phyloP scores from a whole-genome alignment of 176 grass and related monocot genomes.

The Aegilops speltoides region DNA sequence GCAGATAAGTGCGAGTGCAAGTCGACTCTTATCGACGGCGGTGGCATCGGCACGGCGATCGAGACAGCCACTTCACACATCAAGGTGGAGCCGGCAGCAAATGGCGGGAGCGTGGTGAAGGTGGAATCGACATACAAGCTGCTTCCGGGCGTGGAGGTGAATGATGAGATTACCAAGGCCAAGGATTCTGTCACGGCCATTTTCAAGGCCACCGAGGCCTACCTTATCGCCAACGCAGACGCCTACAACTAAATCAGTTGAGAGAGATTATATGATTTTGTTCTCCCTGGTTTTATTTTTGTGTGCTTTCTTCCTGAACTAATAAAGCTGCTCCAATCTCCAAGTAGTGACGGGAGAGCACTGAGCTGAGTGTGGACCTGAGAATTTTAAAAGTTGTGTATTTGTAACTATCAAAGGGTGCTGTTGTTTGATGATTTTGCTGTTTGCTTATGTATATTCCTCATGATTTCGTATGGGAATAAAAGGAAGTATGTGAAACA shows the following conservation, averaged over 20 bases:
- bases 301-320: background rate
- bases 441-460: background rate
- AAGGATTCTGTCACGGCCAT: conserved; percentile 34
- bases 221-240: conserved; percentile 53
- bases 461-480: background rate
- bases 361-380: background rate
- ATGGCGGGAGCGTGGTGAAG: conserved; percentile 53
- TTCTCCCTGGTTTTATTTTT: background rate
- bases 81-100: conserved; percentile 48
- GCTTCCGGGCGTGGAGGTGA: conserved; percentile 37
- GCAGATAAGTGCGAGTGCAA: conserved; percentile 54
- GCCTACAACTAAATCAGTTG: too few species aligned
- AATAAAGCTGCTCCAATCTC: conserved; percentile 16
- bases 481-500: background rate
- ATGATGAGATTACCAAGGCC: conserved; percentile 35
- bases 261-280: too few species aligned
- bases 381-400: background rate
- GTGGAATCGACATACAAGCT: conserved; percentile 39
- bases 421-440: background rate
- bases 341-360: background rate
- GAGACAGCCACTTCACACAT: conserved; percentile 45
- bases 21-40: conserved; percentile 48
- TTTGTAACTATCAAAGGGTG: background rate
- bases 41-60: conserved; percentile 39
- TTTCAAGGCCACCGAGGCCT: conserved; percentile 54